These are phyloP conservation scores for Hapsidospora chrysogenum DNA, from an alignment of 495 filamentous ascomycete genomes.

Conservation along the genomic window DNA sequence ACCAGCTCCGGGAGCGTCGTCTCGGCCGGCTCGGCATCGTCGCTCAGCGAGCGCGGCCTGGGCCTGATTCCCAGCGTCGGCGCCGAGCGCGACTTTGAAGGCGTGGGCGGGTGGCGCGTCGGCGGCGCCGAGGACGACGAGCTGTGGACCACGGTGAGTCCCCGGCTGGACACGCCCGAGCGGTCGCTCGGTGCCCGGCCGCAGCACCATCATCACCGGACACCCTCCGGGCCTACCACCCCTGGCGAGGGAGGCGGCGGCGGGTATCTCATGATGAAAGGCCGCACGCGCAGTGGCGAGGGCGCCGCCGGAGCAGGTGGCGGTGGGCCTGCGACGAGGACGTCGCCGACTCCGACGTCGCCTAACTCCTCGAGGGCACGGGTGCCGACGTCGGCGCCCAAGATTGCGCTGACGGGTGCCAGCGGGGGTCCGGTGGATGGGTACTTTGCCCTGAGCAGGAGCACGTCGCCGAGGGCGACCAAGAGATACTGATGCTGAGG, in stretches of 20 bases:
- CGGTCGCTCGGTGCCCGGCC: too few relatives aligned
- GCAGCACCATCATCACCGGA: constrained; percentile 18
- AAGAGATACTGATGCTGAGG: constrained; percentile 5
- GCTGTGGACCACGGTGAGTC: constrained; percentile 60
- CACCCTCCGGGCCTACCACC: constrained; percentile 14
- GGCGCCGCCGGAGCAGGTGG: too few relatives aligned
- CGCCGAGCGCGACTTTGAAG: constrained; percentile 60
- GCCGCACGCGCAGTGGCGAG: constrained; percentile 8
- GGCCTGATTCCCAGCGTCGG: constrained; percentile 22
- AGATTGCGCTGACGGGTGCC: neutral
- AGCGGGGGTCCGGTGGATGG: constrained; percentile 8
- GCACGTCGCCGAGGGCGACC: constrained; percentile 3
- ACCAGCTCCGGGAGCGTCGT: constrained; percentile 3
- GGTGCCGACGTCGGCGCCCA: constrained; percentile 12
- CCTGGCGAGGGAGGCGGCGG: constrained; percentile 7
- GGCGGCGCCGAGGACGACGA: constrained; percentile 41
- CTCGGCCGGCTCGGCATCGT: constrained; percentile 15
- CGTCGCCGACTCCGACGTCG: constrained; percentile 6
- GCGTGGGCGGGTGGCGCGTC: constrained; percentile 65
- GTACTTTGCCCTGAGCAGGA: constrained; percentile 8
- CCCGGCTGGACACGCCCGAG: constrained; percentile 54
- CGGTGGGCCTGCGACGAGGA: too few relatives aligned
- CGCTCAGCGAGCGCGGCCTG: constrained; percentile 15
- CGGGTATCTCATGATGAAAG: constrained; percentile 11
- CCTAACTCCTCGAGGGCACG: constrained; percentile 20